Percentiles rank a stretch among this genome's conserved stretches.
These are phyloP conservation scores for Yarrowia phangngaensis DNA, from an alignment of 805 yeast species.

Conservation along the genomic window DNA sequence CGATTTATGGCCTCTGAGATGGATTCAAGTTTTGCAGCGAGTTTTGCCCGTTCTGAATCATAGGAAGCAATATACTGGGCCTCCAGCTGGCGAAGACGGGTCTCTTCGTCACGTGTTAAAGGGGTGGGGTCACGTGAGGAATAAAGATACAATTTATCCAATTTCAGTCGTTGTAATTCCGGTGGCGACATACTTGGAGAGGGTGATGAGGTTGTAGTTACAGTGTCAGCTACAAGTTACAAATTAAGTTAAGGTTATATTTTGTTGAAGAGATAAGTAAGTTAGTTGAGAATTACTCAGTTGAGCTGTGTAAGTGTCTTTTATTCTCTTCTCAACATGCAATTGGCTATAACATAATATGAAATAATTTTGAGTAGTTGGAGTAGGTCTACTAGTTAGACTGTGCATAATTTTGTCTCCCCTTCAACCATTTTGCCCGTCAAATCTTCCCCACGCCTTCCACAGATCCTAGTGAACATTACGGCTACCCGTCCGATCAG, in stretches of 20 bases:
- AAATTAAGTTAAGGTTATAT: not conserved
- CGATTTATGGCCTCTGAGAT: conserved; percentile 2
- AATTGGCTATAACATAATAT: no score
- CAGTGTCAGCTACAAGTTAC: not conserved
- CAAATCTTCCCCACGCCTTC: not conserved
- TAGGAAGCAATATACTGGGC: not conserved
- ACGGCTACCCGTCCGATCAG: conserved; percentile 2
- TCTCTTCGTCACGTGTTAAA: conserved; percentile 14
- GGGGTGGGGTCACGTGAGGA: conserved; percentile 4
- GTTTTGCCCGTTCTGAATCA: conserved; percentile 4
- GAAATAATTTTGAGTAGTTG: no score
- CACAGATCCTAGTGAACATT: not conserved
- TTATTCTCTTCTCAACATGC: conserved; percentile 2
- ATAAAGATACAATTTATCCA: conserved; percentile 10
- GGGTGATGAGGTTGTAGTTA: not conserved
- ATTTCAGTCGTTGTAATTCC: not conserved
- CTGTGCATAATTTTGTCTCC: not conserved
- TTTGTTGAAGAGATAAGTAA: not conserved
- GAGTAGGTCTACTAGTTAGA: no score
- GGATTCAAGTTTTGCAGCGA: conserved; percentile 2
- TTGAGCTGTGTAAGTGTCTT: not conserved
- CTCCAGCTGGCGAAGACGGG: conserved; percentile 6
- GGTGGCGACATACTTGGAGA: not conserved
- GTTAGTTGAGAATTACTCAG: no score
- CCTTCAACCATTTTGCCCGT: not conserved